A percentile compares a stretch with the other conserved stretches of the same genome.
These are phyloP conservation scores for Musa balbisiana DNA, from an alignment of 202 grass and related monocot genomes.

Conservation along the genomic window DNA sequence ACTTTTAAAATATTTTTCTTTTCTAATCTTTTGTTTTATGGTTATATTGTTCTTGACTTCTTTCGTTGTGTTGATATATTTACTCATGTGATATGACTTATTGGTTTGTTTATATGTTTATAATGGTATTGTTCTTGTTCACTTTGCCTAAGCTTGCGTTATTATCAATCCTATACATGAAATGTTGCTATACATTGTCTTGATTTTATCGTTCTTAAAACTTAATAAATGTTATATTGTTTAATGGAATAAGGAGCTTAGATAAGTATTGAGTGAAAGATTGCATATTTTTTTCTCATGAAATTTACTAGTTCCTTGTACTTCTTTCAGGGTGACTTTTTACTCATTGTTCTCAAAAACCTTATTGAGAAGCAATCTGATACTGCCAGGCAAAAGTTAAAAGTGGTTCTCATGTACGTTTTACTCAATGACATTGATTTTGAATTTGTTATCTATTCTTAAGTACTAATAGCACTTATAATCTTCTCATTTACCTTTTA, in stretches of 20 bases:
- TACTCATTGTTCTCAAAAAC: conserved; percentile 82
- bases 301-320: conserved; percentile 18
- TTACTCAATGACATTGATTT: neutral
- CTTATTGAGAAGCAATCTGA: conserved; percentile 69
- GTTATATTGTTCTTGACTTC: too few relatives aligned
- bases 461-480: conserved; percentile 11
- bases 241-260: neutral
- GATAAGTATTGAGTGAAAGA: neutral
- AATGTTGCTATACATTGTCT: neutral
- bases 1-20: too few relatives aligned
- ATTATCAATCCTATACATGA: neutral
- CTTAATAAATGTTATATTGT: neutral
- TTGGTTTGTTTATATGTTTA: neutral
- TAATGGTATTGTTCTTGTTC: neutral
- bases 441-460: conserved; percentile 10
- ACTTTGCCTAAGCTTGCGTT: neutral
- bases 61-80: too few relatives aligned
- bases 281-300: neutral
- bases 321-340: conserved; percentile 67
- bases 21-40: too few relatives aligned
- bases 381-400: conserved; percentile 50
- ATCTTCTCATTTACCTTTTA: conserved; percentile 22
- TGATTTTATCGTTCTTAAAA: neutral
- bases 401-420: conserved; percentile 97
- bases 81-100: neutral